These are phyloP conservation scores for Xylariaceae sp. DNA, from an alignment of 2,329 filamentous ascomycete species.

Conservation along the genomic window DNA sequence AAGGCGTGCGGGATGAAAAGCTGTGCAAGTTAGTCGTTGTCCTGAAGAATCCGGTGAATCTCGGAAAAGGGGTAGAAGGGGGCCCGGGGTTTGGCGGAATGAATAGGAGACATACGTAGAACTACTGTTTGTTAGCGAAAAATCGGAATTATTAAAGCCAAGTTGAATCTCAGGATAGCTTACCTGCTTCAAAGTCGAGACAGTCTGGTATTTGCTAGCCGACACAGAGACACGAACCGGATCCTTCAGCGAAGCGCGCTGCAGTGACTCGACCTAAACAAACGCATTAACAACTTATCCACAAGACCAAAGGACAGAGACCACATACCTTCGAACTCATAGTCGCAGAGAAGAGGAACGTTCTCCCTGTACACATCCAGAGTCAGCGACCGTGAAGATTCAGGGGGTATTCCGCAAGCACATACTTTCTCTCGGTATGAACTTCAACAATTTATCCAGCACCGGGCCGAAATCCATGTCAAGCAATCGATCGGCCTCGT, in stretches of 20 bases:
- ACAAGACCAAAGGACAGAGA: background rate
- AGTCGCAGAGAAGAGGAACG: conserved; percentile 89
- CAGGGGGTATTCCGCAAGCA: background rate
- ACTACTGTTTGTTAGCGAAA: conserved; percentile 28
- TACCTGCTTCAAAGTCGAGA: conserved; percentile 75
- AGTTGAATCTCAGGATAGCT: background rate
- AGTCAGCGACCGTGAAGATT: background rate
- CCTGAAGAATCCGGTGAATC: background rate
- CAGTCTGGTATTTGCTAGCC: conserved; percentile 82
- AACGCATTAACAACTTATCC: background rate
- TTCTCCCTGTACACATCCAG: conserved; percentile 44
- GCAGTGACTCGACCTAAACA: conserved; percentile 68
- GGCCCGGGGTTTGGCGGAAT: too few species aligned
- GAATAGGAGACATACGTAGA: conserved; percentile 44
- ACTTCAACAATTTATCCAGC: conserved; percentile 84
- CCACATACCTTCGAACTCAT: conserved; percentile 67
- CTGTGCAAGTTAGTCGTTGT: conserved; percentile 6
- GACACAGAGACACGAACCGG: conserved; percentile 79
- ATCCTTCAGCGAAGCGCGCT: conserved; percentile 81
- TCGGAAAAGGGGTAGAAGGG: background rate
- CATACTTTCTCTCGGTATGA: conserved; percentile 17
- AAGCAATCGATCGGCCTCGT: conserved; percentile 85
- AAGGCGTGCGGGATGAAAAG: conserved; percentile 78
- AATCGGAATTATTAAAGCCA: background rate
- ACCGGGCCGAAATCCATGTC: conserved; percentile 93